These are phyloP conservation scores for Atkinsonella texensis DNA, from an alignment of 2,329 filamentous ascomycete species.

Conservation along the genomic window DNA sequence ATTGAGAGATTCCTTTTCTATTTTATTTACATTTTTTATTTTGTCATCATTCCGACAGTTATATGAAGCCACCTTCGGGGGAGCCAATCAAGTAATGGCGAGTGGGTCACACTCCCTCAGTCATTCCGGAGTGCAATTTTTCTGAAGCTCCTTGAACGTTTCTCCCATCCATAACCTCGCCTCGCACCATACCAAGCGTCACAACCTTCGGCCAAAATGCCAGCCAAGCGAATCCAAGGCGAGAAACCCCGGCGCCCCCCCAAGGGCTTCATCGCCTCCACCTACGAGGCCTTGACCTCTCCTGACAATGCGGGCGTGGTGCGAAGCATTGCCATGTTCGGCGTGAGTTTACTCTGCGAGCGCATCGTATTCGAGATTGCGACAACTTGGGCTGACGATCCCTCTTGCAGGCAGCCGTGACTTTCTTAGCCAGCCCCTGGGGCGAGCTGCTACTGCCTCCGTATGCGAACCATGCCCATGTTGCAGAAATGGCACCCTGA, in stretches of 20 bases:
- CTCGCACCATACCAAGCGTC: neutral
- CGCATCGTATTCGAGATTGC: neutral
- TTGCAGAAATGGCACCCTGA: neutral
- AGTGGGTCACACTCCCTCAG: neutral
- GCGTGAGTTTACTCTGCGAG: slow-evolving; percentile 36
- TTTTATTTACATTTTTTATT: neutral
- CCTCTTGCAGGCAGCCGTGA: slow-evolving; percentile 24
- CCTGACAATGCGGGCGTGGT: slow-evolving; percentile 59
- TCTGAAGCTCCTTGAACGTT: neutral
- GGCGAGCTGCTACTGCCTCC: slow-evolving; percentile 56
- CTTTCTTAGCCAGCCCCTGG: slow-evolving; percentile 56
- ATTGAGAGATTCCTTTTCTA: neutral
- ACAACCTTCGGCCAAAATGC: slow-evolving; percentile 31
- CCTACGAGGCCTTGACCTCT: slow-evolving; percentile 51
- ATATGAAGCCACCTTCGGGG: neutral
- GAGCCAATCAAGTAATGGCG: slow-evolving; percentile 6
- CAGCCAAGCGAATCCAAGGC: slow-evolving; percentile 47
- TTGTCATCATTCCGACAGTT: neutral
- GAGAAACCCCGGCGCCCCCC: slow-evolving; percentile 33
- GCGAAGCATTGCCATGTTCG: slow-evolving; percentile 54
- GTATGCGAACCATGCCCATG: slow-evolving; percentile 25
- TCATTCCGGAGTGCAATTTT: neutral
- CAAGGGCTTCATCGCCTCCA: slow-evolving; percentile 41
- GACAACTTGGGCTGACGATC: slow-evolving; percentile 6
- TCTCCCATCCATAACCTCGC: neutral